Evolutionary conservation across 2,329 filamentous ascomycete genomes (phyloP).

Genomic region (Cytospora leucostoma): DNA sequence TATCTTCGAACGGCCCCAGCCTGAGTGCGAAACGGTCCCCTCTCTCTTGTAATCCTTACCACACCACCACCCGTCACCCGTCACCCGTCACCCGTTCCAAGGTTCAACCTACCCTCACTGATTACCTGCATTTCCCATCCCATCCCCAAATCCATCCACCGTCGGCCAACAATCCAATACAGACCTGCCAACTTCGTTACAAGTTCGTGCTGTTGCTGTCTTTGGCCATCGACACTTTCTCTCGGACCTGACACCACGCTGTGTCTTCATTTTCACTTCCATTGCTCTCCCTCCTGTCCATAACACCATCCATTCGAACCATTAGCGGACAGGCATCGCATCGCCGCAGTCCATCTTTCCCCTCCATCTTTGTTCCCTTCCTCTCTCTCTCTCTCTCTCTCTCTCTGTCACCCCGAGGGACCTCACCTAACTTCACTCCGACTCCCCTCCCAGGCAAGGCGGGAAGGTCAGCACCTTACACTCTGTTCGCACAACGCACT

Average conservation of each 20-base stretch:
- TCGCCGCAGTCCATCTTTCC: too few species aligned
- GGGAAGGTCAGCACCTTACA: neutral
- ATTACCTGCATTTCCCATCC: neutral
- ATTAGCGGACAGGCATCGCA: neutral
- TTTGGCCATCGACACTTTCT: slow-evolving; percentile 16
- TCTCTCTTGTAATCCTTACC: too few species aligned
- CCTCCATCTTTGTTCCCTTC: neutral
- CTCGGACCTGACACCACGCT: slow-evolving; percentile 11
- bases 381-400: slow-evolving; percentile 1
- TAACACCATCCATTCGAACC: slow-evolving; percentile 1
- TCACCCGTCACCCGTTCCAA: neutral
- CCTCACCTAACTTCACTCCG: slow-evolving; percentile 12
- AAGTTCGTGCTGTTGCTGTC: neutral
- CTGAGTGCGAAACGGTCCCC: too few species aligned
- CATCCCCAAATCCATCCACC: slow-evolving; percentile 10
- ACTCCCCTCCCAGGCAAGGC: slow-evolving; percentile 1
- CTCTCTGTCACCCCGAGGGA: neutral
- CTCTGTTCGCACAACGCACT: neutral
- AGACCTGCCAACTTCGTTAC: slow-evolving; percentile 16
- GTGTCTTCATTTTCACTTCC: slow-evolving; percentile 4
- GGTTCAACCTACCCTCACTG: neutral
- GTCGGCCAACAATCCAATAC: slow-evolving; percentile 20
- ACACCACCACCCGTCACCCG: neutral
- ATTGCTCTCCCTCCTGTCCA: slow-evolving; percentile 4
- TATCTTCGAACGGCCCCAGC: too few species aligned